Conservation (phyloP, 2,329 filamentous ascomycete genomes). For the Cadophora sp. region DNA sequence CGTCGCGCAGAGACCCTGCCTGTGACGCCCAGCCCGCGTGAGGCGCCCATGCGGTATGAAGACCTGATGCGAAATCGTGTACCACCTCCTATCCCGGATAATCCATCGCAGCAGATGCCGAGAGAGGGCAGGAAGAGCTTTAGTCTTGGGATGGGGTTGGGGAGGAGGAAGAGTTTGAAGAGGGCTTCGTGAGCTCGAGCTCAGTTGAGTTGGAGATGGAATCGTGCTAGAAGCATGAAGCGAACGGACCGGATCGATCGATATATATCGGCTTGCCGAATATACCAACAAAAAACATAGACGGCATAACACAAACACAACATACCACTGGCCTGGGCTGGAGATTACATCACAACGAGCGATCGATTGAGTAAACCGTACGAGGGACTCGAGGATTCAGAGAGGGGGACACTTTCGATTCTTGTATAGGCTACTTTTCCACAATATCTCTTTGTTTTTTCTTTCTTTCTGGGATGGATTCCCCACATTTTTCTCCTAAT, state of each 20-base stretch:
- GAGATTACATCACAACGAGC: not conserved
- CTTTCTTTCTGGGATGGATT: not conserved
- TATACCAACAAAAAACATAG: not conserved
- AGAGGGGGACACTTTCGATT: not conserved
- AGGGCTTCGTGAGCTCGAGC: not conserved
- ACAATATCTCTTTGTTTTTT: conserved; percentile 7
- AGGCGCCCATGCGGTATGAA: conserved; percentile 31
- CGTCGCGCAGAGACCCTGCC: conserved; percentile 23
- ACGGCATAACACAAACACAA: no score
- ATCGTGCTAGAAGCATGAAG: not conserved
- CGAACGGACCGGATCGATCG: no score
- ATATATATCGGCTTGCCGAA: not conserved
- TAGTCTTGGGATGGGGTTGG: conserved; percentile 22
- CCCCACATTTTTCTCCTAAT: not conserved
- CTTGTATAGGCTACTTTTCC: conserved; percentile 7
- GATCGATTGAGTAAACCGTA: not conserved
- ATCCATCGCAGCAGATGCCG: conserved; percentile 10
- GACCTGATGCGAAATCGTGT: conserved; percentile 35
- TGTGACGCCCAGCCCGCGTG: conserved; percentile 13
- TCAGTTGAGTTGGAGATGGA: not conserved
- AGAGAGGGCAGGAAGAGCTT: conserved; percentile 36
- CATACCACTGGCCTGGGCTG: conserved; percentile 3
- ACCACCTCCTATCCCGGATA: conserved; percentile 28
- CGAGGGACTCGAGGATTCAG: not conserved
- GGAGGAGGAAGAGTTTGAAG: conserved; percentile 30